These are phyloP conservation scores for Dendrostoma leiphaemia DNA, from an alignment of 2,329 filamentous ascomycete species.

Conservation along the genomic window DNA sequence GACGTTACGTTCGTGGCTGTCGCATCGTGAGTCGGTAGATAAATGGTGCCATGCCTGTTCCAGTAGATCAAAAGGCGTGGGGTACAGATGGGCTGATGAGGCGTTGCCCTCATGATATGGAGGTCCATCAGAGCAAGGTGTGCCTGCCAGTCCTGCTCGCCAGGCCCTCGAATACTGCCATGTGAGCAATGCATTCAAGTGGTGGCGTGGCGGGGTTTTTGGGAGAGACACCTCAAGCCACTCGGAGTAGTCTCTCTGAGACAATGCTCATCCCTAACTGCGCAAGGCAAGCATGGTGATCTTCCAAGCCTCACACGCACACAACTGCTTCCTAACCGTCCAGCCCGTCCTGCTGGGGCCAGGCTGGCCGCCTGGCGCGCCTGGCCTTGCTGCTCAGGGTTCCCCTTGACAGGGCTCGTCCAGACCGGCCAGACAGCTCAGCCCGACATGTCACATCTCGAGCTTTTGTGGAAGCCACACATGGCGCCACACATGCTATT, in stretches of 20 bases:
- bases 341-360: too few relatives aligned
- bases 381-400: not conserved
- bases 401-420: not conserved
- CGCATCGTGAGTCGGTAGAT: not conserved
- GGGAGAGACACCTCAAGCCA: conserved; percentile 15
- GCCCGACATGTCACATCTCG: conserved; percentile 7
- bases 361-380: not conserved
- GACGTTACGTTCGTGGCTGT: not conserved
- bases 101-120: not conserved
- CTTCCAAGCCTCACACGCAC: conserved; percentile 1
- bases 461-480: conserved; percentile 5
- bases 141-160: too few relatives aligned
- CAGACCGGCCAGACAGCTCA: not conserved
- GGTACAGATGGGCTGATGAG: not conserved
- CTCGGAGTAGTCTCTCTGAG: conserved; percentile 13
- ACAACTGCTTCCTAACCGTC: too few relatives aligned
- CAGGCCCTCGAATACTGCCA: not conserved
- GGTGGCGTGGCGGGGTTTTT: not conserved
- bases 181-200: not conserved
- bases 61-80: not conserved
- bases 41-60: not conserved
- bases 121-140: too few relatives aligned
- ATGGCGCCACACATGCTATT: conserved; percentile 7
- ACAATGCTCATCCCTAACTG: conserved; percentile 8
- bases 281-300: not conserved